Evolutionary conservation across 495 filamentous ascomycete species (phyloP), one percentile per base, ranked within the genome.

Genomic region (Elasticomyces elasticus): DNA sequence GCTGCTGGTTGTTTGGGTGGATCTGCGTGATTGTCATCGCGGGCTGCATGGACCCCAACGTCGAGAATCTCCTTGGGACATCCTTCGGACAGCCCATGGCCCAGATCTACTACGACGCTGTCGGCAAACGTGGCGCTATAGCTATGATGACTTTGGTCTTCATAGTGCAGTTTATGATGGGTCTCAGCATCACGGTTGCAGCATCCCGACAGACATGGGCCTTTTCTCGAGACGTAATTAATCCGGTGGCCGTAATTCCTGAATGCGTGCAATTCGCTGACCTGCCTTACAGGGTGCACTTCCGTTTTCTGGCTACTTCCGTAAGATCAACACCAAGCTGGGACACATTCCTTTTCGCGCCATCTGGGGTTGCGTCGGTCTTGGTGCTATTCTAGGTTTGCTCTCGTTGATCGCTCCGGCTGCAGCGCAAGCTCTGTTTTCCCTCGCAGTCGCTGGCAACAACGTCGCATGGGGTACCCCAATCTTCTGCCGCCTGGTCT

Each of bases 401-500:
- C 71, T 84, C 22, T 75, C 67, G 1, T 67, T 84, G 0, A 82
- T 83, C 54, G 75, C 77, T 27, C 67, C 71, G 5, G 79, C 79
- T 0, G 79, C 81, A 5, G 72, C 79, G 0, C 72, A 71, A 35
- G 81, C 81, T 0, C 69, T 84, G 5, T 84, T 84, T 68, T 80
- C 76, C 1, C 75, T 84, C 9, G 75, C 75, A 1, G 77, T 83
- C 5, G 79, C 80, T 1, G 79, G 74, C 2, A 81, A 82, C 56
- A 76, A 82, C 49, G 64, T 84, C 5, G 77, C 81, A 1, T 86
- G 79, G 79, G 67, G 74, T n/a, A 74, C 70, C 0, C 82, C 82
- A 0, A 84, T 86, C 52, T 67, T 83, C 38, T 73, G 74, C 43
- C 77, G 82, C 10, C 66, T 85, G 0, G 63, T 82, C 11, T 86